Percentiles rank a stretch among this genome's conserved stretches.
Conservation (phyloP, 805 yeast genomes). For the Spathaspora hagerdaliae region DNA sequence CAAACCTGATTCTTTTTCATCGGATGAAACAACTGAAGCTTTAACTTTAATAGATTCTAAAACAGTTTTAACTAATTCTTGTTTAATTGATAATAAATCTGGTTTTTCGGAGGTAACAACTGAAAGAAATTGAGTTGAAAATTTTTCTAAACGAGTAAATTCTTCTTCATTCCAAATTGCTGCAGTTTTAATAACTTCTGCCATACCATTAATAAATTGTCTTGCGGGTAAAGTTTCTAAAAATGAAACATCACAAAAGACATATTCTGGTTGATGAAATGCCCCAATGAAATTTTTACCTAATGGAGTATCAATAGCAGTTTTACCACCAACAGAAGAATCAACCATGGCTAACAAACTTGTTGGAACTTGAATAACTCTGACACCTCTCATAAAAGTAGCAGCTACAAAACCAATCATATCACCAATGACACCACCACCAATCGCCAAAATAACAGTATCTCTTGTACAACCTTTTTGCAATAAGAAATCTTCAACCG, state of each 20-base stretch:
- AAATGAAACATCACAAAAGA: constrained; percentile 84
- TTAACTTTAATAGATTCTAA: constrained; percentile 84
- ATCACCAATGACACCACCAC: constrained; percentile 98
- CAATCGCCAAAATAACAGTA: constrained; percentile 88
- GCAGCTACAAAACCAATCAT: constrained; percentile 99
- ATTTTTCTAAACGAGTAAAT: constrained; percentile 76
- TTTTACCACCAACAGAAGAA: constrained; percentile 96
- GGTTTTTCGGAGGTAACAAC: constrained; percentile 45
- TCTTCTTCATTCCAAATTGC: constrained; percentile 95
- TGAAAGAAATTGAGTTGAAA: constrained; percentile 64
- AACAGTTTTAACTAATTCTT: constrained; percentile 75
- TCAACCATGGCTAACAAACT: constrained; percentile 95
- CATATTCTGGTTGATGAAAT: constrained; percentile 91
- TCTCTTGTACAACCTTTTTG: constrained; percentile 90
- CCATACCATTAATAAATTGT: constrained; percentile 97
- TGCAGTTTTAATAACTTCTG: constrained; percentile 96
- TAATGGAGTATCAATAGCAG: constrained; percentile 94
- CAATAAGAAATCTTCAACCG: constrained; percentile 85
- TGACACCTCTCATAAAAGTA: constrained; percentile 96
- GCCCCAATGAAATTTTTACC: constrained; percentile 97
- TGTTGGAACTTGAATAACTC: constrained; percentile 92
- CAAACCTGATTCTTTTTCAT: constrained; percentile 93
- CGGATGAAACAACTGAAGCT: constrained; percentile 89
- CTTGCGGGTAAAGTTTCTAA: constrained; percentile 85
- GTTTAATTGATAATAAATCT: constrained; percentile 64